These are phyloP conservation scores for Fomitopsis pinicola DNA, from an alignment of 1,284 basidiomycete genomes.

Conservation along the genomic window DNA sequence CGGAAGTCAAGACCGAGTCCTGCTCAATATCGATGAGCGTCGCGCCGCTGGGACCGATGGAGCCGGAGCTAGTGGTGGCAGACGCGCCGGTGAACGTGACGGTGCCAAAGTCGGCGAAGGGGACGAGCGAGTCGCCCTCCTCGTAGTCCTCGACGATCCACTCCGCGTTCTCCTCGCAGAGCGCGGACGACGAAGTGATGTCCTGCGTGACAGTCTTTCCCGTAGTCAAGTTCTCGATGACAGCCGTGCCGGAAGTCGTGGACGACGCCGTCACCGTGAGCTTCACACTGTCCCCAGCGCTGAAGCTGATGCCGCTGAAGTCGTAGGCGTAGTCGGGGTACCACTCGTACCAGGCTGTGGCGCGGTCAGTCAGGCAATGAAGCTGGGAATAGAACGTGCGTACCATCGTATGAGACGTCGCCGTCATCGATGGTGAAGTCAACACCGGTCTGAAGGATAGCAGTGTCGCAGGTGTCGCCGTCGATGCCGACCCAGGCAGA, in stretches of 20 bases:
- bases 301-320: conserved; percentile 29
- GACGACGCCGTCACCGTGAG: conserved; percentile 26
- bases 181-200: conserved; percentile 25
- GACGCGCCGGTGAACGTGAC: background rate
- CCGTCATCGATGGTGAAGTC: conserved; percentile 25
- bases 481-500: conserved; percentile 30
- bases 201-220: conserved; percentile 25
- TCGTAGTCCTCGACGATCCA: conserved; percentile 31
- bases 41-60: conserved; percentile 27
- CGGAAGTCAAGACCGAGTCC: conserved; percentile 25
- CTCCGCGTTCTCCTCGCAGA: conserved; percentile 25
- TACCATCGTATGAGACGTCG: conserved; percentile 22
- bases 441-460: conserved; percentile 14
- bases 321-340: conserved; percentile 32
- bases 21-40: conserved; percentile 30
- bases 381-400: background rate
- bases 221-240: conserved; percentile 26
- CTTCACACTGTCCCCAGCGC: conserved; percentile 27
- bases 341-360: conserved; percentile 36
- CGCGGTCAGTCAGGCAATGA: background rate
- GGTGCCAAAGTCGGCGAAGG: conserved; percentile 32
- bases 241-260: conserved; percentile 24
- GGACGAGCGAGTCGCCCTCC: conserved; percentile 26
- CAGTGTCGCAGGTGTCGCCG: conserved; percentile 13
- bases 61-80: conserved; percentile 12